Percentiles rank a stretch among this genome's conserved stretches.
Evolutionary conservation across 495 filamentous ascomycete genomes (phyloP).

Genomic region (Jackrogersella minutella): DNA sequence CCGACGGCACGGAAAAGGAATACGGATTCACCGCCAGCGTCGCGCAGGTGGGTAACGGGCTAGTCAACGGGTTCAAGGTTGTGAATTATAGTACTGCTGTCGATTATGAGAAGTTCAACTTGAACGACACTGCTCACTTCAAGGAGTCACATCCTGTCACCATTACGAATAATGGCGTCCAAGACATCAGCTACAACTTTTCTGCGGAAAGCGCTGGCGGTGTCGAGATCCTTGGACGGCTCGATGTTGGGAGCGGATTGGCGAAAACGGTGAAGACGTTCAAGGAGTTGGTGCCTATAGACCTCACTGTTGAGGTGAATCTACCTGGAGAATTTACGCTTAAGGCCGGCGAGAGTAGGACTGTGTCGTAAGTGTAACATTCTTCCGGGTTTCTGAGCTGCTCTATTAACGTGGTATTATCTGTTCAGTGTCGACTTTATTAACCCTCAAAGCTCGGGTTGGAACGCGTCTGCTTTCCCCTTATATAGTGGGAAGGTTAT

Average conservation of each 20-base stretch:
- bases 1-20: constrained; percentile 45
- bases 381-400: neutral
- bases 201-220: constrained; percentile 15
- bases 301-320: neutral
- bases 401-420: neutral
- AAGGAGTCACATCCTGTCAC: constrained; percentile 47
- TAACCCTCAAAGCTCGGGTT: constrained; percentile 13
- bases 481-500: constrained; percentile 51
- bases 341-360: constrained; percentile 16
- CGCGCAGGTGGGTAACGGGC: constrained; percentile 55
- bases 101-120: constrained; percentile 48
- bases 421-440: constrained; percentile 3
- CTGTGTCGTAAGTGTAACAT: constrained; percentile 13
- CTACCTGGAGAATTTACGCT: constrained; percentile 16
- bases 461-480: constrained; percentile 34
- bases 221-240: constrained; percentile 18
- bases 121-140: constrained; percentile 57
- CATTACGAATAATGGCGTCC: constrained; percentile 52
- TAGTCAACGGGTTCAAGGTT: constrained; percentile 54
- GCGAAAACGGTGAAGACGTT: constrained; percentile 7
- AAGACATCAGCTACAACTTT: constrained; percentile 49
- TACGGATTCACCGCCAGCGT: constrained; percentile 49
- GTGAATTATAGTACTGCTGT: constrained; percentile 51
- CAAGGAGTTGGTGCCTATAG: constrained; percentile 4
- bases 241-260: neutral